These are phyloP conservation scores for Musa schizocarpa DNA, from an alignment of 176 grass and related monocot species.

Conservation along the genomic window DNA sequence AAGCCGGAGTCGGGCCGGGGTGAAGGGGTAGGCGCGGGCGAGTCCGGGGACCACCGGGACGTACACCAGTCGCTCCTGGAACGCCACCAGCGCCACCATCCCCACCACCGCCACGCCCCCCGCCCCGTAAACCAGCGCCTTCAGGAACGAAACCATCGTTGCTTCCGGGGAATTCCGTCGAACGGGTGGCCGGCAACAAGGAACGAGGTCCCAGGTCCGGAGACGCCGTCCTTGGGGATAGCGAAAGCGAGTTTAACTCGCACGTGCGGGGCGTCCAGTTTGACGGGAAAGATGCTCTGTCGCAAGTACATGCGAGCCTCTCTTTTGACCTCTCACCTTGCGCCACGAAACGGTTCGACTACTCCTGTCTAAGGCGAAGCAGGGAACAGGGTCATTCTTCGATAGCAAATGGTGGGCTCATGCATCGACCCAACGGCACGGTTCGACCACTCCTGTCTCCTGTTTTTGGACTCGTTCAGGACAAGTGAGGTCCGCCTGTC, in stretches of 20 bases:
- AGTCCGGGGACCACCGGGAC: conserved; percentile 88
- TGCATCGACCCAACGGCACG: no score
- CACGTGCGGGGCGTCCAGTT: conserved; percentile 1
- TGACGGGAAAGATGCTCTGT: neutral
- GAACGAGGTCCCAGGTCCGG: neutral
- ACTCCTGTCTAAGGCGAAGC: neutral
- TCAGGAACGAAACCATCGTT: conserved; percentile 55
- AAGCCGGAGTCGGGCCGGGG: conserved; percentile 52
- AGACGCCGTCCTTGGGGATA: neutral
- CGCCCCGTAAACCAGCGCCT: conserved; percentile 57
- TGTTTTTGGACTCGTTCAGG: no score
- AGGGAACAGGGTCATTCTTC: neutral
- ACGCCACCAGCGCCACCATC: conserved; percentile 72
- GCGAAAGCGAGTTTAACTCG: neutral
- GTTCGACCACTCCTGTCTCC: no score
- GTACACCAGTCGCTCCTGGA: conserved; percentile 95
- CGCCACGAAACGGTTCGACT: neutral
- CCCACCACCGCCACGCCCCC: conserved; percentile 72
- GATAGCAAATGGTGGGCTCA: no score
- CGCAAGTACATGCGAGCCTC: neutral
- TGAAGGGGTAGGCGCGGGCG: conserved; percentile 68
- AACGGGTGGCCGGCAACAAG: conserved; percentile 10
- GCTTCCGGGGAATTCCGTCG: conserved; percentile 23
- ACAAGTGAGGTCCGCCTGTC: no score
- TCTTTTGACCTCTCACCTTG: neutral